phyloP scores from a whole-genome alignment of 2,329 filamentous ascomycete genomes.

The Thelonectria blattea region DNA sequence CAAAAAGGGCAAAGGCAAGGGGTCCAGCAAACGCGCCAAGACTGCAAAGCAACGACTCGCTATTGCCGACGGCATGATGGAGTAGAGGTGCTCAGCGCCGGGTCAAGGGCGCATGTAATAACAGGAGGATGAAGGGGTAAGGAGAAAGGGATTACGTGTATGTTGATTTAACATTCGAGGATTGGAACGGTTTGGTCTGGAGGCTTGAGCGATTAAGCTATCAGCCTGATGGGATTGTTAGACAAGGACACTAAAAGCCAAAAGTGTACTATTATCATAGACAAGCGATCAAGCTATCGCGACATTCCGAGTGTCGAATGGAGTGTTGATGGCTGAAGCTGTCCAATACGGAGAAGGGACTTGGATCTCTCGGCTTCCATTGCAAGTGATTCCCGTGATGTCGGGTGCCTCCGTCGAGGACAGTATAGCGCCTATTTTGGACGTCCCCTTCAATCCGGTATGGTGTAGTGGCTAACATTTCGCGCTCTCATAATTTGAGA shows the following conservation, averaged over 20 bases:
- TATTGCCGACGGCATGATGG: conserved; percentile 65
- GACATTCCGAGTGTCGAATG: background rate
- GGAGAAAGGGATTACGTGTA: conserved; percentile 20
- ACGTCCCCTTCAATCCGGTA: conserved; percentile 41
- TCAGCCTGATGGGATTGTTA: conserved; percentile 28
- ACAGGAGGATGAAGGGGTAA: conserved; percentile 26
- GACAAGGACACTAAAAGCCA: conserved; percentile 30
- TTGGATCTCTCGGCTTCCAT: background rate
- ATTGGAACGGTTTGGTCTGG: conserved; percentile 3
- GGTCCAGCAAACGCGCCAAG: conserved; percentile 61
- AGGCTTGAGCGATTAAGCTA: conserved; percentile 8
- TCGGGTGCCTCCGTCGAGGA: background rate
- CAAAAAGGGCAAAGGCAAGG: conserved; percentile 65
- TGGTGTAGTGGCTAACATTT: conserved; percentile 45
- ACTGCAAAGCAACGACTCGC: conserved; percentile 72
- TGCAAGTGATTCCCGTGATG: background rate
- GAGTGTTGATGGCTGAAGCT: background rate
- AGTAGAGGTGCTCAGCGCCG: conserved; percentile 30
- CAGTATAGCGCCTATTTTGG: background rate
- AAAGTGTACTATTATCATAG: conserved; percentile 41
- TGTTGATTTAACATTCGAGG: conserved; percentile 10
- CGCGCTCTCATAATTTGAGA: conserved; percentile 40
- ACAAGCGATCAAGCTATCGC: conserved; percentile 27
- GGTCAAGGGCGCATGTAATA: conserved; percentile 33
- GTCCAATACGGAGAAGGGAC: background rate